Evolutionary conservation across 345 rosid species (phyloP).

Genomic region (Bruguiera parviflora): DNA sequence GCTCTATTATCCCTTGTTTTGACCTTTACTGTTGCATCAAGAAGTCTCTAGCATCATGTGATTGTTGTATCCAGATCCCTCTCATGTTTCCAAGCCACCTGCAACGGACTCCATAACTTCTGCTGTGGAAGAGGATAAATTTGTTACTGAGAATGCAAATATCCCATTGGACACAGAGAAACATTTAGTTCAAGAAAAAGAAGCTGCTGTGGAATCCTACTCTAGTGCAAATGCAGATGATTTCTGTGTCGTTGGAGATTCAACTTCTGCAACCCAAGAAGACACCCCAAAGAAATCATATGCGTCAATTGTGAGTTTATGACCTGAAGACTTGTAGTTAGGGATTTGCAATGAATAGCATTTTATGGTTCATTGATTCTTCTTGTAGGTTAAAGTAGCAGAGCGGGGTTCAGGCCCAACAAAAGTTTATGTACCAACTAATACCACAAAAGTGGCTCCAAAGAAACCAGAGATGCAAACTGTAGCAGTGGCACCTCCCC

Average conservation of each 20-base stretch:
- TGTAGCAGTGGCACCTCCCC: slow-evolving; percentile 8
- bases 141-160: slow-evolving; percentile 9
- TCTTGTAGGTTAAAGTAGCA: slow-evolving; percentile 22
- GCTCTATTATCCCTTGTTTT: neutral
- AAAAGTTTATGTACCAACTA: slow-evolving; percentile 13
- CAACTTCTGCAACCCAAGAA: slow-evolving; percentile 11
- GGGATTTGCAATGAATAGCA: slow-evolving; percentile 1
- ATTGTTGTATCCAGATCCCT: slow-evolving; percentile 8
- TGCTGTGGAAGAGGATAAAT: slow-evolving; percentile 14
- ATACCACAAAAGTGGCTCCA: slow-evolving; percentile 6
- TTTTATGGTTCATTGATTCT: neutral
- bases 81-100: slow-evolving; percentile 17
- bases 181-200: slow-evolving; percentile 13
- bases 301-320: slow-evolving; percentile 32
- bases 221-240: slow-evolving; percentile 14
- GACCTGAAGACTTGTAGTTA: neutral
- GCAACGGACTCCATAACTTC: slow-evolving; percentile 16
- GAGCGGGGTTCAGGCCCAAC: slow-evolving; percentile 16
- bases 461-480: slow-evolving; percentile 17
- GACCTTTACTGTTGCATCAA: neutral
- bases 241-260: slow-evolving; percentile 15
- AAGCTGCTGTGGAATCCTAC: slow-evolving; percentile 17
- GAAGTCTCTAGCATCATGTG: too few relatives aligned
- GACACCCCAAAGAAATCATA: slow-evolving; percentile 29
- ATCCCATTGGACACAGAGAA: slow-evolving; percentile 4